Base-by-base conservation (phyloP, 345 rosid species). In the Eucalyptus decipiens region DNA sequence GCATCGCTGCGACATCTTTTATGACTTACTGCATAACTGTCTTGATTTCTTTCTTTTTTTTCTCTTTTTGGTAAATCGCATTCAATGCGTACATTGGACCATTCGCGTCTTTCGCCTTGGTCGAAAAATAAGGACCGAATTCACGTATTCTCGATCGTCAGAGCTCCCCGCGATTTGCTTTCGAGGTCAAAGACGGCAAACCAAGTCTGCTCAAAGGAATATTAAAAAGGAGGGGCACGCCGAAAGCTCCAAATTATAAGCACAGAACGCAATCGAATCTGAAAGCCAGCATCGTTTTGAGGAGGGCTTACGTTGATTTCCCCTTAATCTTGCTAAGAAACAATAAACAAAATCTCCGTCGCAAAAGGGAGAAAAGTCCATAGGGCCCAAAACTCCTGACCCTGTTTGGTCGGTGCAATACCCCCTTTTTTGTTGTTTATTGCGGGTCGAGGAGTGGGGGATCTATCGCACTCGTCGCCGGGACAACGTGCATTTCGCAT, bases 1-100 rank as follows among this genome's bases (percentile, higher is more conserved):
- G 21, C 37, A 28, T 13, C 2, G 4, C 6, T 4, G 2, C 3
- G 21, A 8, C 6, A 16, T 16, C 11, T 8, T 17, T 32, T 0
- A 40, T 8, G 40, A 13, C 69, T 62, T 6, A 28, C 17, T 14
- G 30, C 2, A 7, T 26, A 26, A 58, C 14, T 28, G 13, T 60
- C 32, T 15, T 1, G 32, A 11, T 60, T 60, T 56, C 0, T 60
- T 60, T 56, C 0, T 23, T 56, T 24, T 5, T 60, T 26, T 60
- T 2, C 3, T 9, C 10, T 9, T 19, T 52, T 52, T 52, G 58
- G 58, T 24, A 56, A 60, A 11, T 28, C 69, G 17, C 69, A 28
- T 60, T 60, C 69, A 28, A 60, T 60, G 32, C 32, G 32, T 28
- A 60, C 69, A 60, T 7, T 30, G 37, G 76, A 65, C 37, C 21